A percentile compares a stretch with the other conserved stretches of the same genome.
Evolutionary conservation across 163 green algal species (phyloP).

Genomic region (Scenedesmus sp.): DNA sequence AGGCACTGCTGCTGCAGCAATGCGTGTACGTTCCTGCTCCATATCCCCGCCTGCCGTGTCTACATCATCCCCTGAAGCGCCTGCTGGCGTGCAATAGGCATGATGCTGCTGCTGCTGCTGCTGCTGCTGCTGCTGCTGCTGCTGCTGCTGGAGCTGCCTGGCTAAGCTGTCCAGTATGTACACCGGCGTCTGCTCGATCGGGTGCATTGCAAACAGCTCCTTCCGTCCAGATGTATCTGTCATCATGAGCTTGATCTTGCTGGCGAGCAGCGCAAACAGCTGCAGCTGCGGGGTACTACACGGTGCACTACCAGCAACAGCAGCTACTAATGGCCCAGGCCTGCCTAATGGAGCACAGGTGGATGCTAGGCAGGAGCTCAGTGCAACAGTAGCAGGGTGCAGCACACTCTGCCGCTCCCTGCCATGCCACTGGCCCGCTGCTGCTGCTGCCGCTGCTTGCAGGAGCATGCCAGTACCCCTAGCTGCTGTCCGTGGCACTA

Average conservation of each 20-base stretch:
- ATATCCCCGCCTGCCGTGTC: not conserved
- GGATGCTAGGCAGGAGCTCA: constrained; percentile 29
- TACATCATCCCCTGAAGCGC: not conserved
- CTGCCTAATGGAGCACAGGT: constrained; percentile 15
- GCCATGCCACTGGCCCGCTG: not conserved
- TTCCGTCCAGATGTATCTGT: not conserved
- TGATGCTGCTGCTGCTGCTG: not conserved
- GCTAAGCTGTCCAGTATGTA: not conserved
- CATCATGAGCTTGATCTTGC: constrained; percentile 31
- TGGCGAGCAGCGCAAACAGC: constrained; percentile 26
- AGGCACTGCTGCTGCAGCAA: constrained; percentile 9
- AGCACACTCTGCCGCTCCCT: not conserved
- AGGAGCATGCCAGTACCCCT: not conserved
- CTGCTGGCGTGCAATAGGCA: not conserved
- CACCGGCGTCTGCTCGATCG: constrained; percentile 24
- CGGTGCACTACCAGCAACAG: not conserved
- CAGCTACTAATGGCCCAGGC: constrained; percentile 7
- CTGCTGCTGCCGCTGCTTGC: constrained; percentile 6
- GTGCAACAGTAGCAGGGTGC: not conserved
- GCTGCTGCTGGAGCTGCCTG: constrained; percentile 2
- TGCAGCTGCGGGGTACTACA: not conserved
- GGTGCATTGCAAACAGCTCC: constrained; percentile 35
- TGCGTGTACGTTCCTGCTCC: not conserved
- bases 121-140: not conserved
- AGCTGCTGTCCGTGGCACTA: not conserved